phyloP scores from a whole-genome alignment of 768 basidiomycete species.

The Tricholoma bakamatsutake region DNA sequence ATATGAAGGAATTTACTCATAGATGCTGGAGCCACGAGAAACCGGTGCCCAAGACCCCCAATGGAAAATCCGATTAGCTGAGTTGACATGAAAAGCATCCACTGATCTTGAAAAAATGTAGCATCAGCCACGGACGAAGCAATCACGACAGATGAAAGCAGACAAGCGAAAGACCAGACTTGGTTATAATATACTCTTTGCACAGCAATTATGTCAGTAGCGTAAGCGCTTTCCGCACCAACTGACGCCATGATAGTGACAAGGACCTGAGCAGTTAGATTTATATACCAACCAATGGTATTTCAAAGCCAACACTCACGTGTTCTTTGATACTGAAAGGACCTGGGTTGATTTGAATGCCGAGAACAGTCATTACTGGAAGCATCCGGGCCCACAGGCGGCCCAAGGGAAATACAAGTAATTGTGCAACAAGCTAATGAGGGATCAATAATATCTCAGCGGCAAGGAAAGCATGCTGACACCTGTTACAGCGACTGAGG shows the following conservation, averaged over 20 bases:
- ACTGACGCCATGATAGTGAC: slow-evolving; percentile 63
- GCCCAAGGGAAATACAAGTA: slow-evolving; percentile 66
- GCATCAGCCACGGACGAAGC: not conserved
- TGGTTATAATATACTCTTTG: slow-evolving; percentile 67
- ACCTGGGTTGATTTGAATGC: slow-evolving; percentile 64
- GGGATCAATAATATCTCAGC: slow-evolving; percentile 1
- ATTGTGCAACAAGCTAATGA: slow-evolving; percentile 55
- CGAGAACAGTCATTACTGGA: slow-evolving; percentile 49
- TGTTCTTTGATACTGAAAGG: slow-evolving; percentile 72
- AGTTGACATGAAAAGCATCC: slow-evolving; percentile 65
- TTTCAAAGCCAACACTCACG: slow-evolving; percentile 19
- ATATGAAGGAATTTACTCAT: slow-evolving; percentile 40
- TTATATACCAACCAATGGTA: not conserved
- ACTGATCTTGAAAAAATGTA: slow-evolving; percentile 34
- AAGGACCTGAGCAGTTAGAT: slow-evolving; percentile 35
- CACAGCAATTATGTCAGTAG: slow-evolving; percentile 70
- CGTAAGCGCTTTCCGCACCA: slow-evolving; percentile 51
- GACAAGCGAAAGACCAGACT: slow-evolving; percentile 43
- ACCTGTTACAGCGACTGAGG: slow-evolving; percentile 53
- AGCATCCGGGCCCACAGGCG: slow-evolving; percentile 58
- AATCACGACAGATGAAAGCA: slow-evolving; percentile 2
- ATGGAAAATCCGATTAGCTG: slow-evolving; percentile 60
- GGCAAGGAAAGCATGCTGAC: slow-evolving; percentile 24
- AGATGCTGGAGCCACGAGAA: slow-evolving; percentile 58
- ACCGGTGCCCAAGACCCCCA: slow-evolving; percentile 54